Base-by-base conservation (phyloP, 768 basidiomycete genomes). In the Suillus clintonianus region DNA sequence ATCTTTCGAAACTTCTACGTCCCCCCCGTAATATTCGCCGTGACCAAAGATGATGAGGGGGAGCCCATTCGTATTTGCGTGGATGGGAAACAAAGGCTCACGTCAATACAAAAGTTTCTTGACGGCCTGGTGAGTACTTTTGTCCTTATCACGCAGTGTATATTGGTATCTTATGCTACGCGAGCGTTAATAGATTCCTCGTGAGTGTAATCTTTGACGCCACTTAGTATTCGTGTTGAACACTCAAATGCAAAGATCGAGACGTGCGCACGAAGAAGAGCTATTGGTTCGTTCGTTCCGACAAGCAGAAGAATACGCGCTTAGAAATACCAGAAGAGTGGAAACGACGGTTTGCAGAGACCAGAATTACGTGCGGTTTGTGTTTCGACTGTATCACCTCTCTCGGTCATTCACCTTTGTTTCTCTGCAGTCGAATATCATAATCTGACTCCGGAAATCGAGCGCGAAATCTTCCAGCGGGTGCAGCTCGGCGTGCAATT, bases 401-500 rank as follows among this genome's bases (percentile, higher is more conserved):
- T 27, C 53, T 30, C 9, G 41, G 30, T 13, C 32, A 19, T 27
- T 45, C 30, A 19, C 47, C 61, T 42, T 68, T 10, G 10, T 36
- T 11, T 36, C 2, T 51, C 9, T 13, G 24, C 60, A 93, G 92
- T 92, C 55, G 90, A 92, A 74, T 94, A 94, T 67, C 74, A 78
- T 41, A 72, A 79, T 34, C 76, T 94, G 1, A 72, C 81, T 2
- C 79, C 84, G 14, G 79, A 80, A 6, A 77, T 81, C 5, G 91
- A 94, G 73, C 85, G 92, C 56, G 92, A 94, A 60, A 88, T 94
- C 24, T 92, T 92, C 70, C 89, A 91, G 68, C 81, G 93, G 32
- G 92, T 95, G 17, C 93, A 95, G 68, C 74, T 94, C 45, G 92
- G 92, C 60, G 86, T 92, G 78, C 79, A 85, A 17, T 79, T 95